Conservation (phyloP, 2,329 filamentous ascomycete species). For the Scedosporium dehoogii region DNA sequence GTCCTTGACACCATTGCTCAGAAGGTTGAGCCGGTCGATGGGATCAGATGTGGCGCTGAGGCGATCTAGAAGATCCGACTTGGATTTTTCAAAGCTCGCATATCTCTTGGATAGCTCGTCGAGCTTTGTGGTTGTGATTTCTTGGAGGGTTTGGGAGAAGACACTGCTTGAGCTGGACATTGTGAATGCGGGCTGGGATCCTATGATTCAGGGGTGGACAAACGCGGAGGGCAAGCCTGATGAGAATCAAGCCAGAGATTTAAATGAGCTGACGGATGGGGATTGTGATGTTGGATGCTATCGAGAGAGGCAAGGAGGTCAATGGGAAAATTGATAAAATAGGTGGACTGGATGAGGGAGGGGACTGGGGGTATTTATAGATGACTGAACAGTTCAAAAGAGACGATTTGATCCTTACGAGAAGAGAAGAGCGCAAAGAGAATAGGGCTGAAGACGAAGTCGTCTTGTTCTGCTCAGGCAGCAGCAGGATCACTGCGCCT, state of each 20-base stretch:
- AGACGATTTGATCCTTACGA: no score
- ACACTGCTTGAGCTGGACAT: slow-evolving; percentile 23
- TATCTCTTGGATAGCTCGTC: slow-evolving; percentile 31
- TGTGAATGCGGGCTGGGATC: background rate
- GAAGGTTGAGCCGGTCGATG: slow-evolving; percentile 19
- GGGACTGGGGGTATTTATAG: no score
- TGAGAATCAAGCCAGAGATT: background rate
- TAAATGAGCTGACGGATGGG: background rate
- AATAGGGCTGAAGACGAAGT: no score
- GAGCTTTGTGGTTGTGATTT: slow-evolving; percentile 33
- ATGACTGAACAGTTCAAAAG: no score
- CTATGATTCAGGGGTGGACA: background rate
- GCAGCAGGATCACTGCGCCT: no score
- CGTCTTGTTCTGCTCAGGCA: no score
- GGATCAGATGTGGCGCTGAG: slow-evolving; percentile 13
- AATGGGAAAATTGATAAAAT: no score
- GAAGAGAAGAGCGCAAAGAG: no score
- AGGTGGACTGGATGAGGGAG: no score
- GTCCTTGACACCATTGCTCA: slow-evolving; percentile 25
- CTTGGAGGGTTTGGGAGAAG: slow-evolving; percentile 31
- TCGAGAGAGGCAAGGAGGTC: no score
- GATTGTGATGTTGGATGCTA: background rate
- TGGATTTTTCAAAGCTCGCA: slow-evolving; percentile 24
- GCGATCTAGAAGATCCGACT: slow-evolving; percentile 20
- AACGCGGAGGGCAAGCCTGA: background rate